Conservation (phyloP, 768 basidiomycete species). For the Scleroderma bovista region DNA sequence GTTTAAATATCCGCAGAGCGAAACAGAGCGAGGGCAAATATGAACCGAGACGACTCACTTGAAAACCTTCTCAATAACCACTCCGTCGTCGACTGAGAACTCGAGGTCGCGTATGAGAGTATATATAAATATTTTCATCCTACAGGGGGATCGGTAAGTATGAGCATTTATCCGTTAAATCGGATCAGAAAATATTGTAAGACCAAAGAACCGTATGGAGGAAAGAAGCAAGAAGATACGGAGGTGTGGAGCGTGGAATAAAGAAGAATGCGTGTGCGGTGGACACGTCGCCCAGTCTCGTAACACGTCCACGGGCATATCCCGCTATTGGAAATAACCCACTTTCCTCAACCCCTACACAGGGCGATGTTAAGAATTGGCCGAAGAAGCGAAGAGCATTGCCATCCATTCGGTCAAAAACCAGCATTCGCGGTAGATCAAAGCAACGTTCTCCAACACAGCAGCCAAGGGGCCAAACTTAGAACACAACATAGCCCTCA, state of each 20-base stretch:
- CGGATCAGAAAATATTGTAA: not conserved
- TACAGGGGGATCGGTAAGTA: constrained; percentile 22
- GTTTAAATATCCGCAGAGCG: no score
- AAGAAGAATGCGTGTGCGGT: no score
- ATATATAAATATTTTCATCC: constrained; percentile 60
- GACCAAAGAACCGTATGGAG: no score
- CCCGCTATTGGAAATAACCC: not conserved
- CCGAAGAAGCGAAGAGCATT: constrained; percentile 6
- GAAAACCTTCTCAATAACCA: constrained; percentile 58
- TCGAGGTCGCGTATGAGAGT: constrained; percentile 53
- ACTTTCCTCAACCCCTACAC: not conserved
- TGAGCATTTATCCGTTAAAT: not conserved
- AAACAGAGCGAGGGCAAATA: constrained; percentile 2
- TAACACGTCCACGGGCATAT: no score
- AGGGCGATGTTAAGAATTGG: no score
- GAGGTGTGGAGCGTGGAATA: no score
- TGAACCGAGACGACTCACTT: constrained; percentile 40
- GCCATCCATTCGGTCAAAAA: not conserved
- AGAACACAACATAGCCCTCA: not conserved
- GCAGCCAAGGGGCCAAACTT: not conserved
- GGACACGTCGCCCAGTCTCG: no score
- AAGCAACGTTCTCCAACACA: not conserved
- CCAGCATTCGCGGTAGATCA: not conserved
- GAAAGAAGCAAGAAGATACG: no score
- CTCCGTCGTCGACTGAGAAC: constrained; percentile 44